Percentiles rank a stretch among this genome's conserved stretches.
Conservation (phyloP, 495 filamentous ascomycete genomes). For the Lasiosphaeria miniovina region DNA sequence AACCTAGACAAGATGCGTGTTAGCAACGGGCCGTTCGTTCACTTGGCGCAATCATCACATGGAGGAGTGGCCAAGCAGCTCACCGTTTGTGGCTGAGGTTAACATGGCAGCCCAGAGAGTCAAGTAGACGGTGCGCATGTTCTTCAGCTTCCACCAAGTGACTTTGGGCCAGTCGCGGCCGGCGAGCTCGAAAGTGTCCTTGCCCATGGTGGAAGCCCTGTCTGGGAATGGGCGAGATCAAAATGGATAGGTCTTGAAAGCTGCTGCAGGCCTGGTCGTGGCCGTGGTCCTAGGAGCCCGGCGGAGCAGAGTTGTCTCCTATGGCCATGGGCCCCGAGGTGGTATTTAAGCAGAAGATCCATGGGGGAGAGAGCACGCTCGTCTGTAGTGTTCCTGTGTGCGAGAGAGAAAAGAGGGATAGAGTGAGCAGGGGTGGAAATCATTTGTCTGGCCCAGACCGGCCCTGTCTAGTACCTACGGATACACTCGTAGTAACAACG, state of each 20-base stretch:
- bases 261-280: neutral
- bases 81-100: slow-evolving; percentile 30
- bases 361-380: too few species aligned
- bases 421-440: too few species aligned
- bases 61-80: neutral
- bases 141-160: slow-evolving; percentile 39
- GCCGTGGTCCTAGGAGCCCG: neutral
- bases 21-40: neutral
- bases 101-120: slow-evolving; percentile 38
- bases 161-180: slow-evolving; percentile 41
- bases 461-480: too few species aligned
- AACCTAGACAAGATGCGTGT: slow-evolving; percentile 1
- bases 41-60: neutral
- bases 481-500: too few species aligned
- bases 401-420: too few species aligned
- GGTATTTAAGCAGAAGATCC: neutral
- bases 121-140: slow-evolving; percentile 39
- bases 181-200: slow-evolving; percentile 42
- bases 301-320: neutral
- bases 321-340: neutral
- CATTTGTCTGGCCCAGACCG: too few species aligned
- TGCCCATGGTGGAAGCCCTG: slow-evolving; percentile 28
- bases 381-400: too few species aligned
- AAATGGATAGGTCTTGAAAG: neutral
- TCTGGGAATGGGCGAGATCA: neutral